Percentiles rank a stretch among this genome's conserved stretches.
These are phyloP conservation scores for Trifolium subterraneum DNA, from an alignment of 306 rosid genomes.

Conservation along the genomic window DNA sequence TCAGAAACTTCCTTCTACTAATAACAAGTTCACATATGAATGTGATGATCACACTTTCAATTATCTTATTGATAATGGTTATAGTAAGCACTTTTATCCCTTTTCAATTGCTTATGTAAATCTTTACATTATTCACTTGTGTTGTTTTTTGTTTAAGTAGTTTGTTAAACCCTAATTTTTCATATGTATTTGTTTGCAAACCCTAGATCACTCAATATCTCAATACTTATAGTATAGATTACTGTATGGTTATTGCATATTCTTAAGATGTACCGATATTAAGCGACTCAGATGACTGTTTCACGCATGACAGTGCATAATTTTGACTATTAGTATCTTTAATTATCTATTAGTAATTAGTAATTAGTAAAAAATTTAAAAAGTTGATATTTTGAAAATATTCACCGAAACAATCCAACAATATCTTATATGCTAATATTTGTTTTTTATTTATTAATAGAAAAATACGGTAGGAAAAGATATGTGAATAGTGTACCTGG, in stretches of 20 bases:
- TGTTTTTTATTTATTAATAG: too few species aligned
- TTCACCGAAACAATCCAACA: too few species aligned
- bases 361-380: too few species aligned
- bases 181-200: not conserved
- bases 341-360: too few species aligned
- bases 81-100: constrained; percentile 35
- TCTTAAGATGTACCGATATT: not conserved
- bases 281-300: too few species aligned
- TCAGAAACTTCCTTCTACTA: constrained; percentile 55
- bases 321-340: too few species aligned
- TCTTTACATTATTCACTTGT: too few species aligned
- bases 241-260: not conserved
- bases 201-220: not conserved
- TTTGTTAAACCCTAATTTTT: not conserved
- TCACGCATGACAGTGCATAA: too few species aligned
- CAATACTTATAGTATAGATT: not conserved
- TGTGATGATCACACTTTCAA: constrained; percentile 60
- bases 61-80: constrained; percentile 53
- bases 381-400: too few species aligned
- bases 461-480: too few species aligned
- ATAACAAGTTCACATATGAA: constrained; percentile 62
- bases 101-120: not conserved
- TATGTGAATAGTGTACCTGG: too few species aligned
- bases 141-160: not conserved
- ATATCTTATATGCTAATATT: too few species aligned